A percentile compares a stretch with the other conserved stretches of the same genome.
Conservation (phyloP, 257 asterid genomes). For the Misopates orontium region DNA sequence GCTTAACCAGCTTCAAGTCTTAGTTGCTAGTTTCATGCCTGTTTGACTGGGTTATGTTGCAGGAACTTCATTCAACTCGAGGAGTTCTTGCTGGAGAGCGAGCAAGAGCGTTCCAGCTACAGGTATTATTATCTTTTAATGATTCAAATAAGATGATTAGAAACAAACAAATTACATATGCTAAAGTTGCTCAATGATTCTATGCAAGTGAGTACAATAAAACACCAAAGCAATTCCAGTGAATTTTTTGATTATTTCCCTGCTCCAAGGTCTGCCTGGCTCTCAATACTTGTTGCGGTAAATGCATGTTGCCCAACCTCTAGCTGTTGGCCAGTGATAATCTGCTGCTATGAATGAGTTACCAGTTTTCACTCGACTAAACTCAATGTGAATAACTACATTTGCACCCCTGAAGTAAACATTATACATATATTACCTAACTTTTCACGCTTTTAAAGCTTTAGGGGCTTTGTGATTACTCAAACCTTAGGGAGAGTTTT, state of each 20-base stretch:
- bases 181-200: neutral
- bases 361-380: too few relatives aligned
- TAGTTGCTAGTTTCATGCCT: conserved; percentile 4
- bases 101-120: conserved; percentile 90
- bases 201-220: neutral
- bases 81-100: conserved; percentile 93
- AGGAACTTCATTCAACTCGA: conserved; percentile 97
- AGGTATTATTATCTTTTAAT: conserved; percentile 45
- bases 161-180: neutral
- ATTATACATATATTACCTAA: too few relatives aligned
- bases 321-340: too few relatives aligned
- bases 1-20: conserved; percentile 9
- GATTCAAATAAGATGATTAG: neutral
- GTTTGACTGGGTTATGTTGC: conserved; percentile 19
- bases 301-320: neutral
- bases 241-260: neutral
- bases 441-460: too few relatives aligned
- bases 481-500: too few relatives aligned
- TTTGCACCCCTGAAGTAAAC: too few relatives aligned
- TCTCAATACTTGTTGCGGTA: neutral
- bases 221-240: neutral
- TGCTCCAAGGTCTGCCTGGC: neutral
- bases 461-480: too few relatives aligned
- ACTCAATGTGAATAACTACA: too few relatives aligned
- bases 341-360: too few relatives aligned